Evolutionary conservation across 306 rosid genomes (phyloP), one percentile per base, ranked within the genome.

Genomic region (Lathyrus sativus): DNA sequence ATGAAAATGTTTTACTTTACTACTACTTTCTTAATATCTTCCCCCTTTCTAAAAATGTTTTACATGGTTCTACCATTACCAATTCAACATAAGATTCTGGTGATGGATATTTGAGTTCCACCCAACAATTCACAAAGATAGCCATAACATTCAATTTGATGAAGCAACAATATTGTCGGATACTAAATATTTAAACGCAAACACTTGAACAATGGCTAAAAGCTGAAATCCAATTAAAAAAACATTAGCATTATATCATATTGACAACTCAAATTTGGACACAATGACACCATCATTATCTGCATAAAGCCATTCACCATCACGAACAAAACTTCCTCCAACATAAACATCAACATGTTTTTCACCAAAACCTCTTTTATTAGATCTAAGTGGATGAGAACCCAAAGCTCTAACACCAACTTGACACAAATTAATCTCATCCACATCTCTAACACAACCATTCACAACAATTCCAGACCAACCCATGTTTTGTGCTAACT

Each of bases 391-490:
- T 2, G 97, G 97, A 78, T 86, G 71, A 48, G 96, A 73, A 10
- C 79, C 87, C 85, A 91, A 73, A 11, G 97, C 97, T 62, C 92
- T 83, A 11, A 88, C 93, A 2, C 92, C 96, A 63, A 91, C 63
- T 24, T 80, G 83, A 79, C 93, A 91, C 3, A 64, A 84, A 59
- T 82, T 87, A 66, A 88, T 88, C 82, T 91, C 97, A 74, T 86
- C 97, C 3, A 86, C 93, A 71, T 91, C 97, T 80, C 97, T 86
- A 55, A 91, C 41, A 78, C 97, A 91, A 0, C 97, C 97, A 77
- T 88, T 88, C 4, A 91, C 88, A n/a, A 88, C 86, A 38, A 91
- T 75, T 2, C 96, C 97, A 1, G 81, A 64, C 97, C 97, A 91
- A 12, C 91, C 96, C 57, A 14, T 86, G 80, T 31, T 78, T 0